Base-by-base conservation (phyloP, 176 grass and related monocot species). In the Cymbopogon citratus region DNA sequence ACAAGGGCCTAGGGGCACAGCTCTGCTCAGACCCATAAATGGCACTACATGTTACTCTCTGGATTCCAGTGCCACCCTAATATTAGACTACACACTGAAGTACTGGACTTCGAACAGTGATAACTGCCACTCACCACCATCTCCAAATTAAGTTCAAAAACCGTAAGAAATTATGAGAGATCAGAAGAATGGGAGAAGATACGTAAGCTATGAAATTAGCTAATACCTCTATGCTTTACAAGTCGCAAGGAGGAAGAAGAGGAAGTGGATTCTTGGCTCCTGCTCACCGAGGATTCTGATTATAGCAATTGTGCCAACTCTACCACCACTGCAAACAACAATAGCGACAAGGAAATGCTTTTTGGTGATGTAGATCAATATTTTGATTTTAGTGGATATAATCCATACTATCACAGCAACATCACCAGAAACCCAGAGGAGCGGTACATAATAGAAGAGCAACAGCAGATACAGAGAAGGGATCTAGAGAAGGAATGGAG, bases 331-430 rank as follows among this genome's bases (percentile, higher is more conserved):
- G 40, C 67, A 70, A 46, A 44, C 65, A 63, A 79, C 33, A 57
- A 34, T 8, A 60, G 19, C 6, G n/a, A 39, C 66, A 40, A 69
- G 25, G 28, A 27, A 8, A 27, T 83, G 11, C 48, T 38, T 33
- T 73, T 68, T 9, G 38, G 27, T 28, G 85, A 91, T 21, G 66
- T 85, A 26, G 71, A 88, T 74, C 77, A 85, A 19, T 85, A 82
- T 73, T 63, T 83, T 29, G 79, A 88, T 86, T 21, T 88, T 46
- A 25, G 51, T 33, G 73, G 68, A 26, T 76, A 88, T 68, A 63
- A 83, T 77, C 69, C 81, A 11, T 79, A 43, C 44, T 82, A 87
- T 39, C 74, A 88, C 40, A 59, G 43, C 4, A 59, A 60, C 16
- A 73, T 74, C 16, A 74, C 5, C 33, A 56, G 16, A 29, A 23